Conservation (phyloP, 2,329 filamentous ascomycete genomes). For the Plectosphaerella plurivora region DNA sequence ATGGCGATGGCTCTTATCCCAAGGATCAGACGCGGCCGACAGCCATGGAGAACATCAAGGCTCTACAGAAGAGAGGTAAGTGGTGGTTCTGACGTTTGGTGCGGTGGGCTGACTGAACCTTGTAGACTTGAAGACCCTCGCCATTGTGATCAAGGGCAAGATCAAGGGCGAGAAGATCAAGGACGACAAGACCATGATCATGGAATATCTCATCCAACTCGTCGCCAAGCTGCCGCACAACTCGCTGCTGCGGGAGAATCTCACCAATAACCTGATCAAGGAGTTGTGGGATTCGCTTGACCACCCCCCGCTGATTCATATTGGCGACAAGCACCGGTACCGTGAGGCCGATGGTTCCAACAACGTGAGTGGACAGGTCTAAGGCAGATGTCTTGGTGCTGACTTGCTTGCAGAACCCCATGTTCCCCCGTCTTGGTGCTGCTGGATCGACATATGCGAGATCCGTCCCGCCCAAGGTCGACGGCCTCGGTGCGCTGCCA, state of each 20-base stretch:
- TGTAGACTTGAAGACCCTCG: conserved; percentile 57
- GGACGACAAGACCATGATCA: conserved; percentile 74
- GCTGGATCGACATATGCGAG: conserved; percentile 65
- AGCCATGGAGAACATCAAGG: conserved; percentile 52
- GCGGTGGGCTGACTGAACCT: conserved; percentile 4
- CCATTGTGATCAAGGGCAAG: conserved; percentile 57
- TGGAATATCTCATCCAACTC: conserved; percentile 69
- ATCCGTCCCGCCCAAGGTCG: conserved; percentile 53
- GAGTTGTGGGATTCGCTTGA: conserved; percentile 68
- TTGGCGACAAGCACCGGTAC: conserved; percentile 60
- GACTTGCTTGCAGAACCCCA: conserved; percentile 48
- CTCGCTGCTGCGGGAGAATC: conserved; percentile 55
- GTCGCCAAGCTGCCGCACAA: conserved; percentile 59
- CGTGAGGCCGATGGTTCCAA: conserved; percentile 66
- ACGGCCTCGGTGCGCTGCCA: conserved; percentile 60
- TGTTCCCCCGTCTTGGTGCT: conserved; percentile 60
- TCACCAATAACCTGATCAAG: conserved; percentile 65
- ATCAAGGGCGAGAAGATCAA: conserved; percentile 56
- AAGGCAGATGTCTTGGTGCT: background rate
- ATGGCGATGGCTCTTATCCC: conserved; percentile 58
- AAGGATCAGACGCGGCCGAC: conserved; percentile 42
- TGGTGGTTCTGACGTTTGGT: conserved; percentile 2
- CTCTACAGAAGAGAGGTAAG: conserved; percentile 43
- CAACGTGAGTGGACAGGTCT: conserved; percentile 40
- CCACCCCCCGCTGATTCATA: conserved; percentile 65